These are phyloP conservation scores for Neofusicoccum sp. DNA, from an alignment of 2,329 filamentous ascomycete species.

Conservation along the genomic window DNA sequence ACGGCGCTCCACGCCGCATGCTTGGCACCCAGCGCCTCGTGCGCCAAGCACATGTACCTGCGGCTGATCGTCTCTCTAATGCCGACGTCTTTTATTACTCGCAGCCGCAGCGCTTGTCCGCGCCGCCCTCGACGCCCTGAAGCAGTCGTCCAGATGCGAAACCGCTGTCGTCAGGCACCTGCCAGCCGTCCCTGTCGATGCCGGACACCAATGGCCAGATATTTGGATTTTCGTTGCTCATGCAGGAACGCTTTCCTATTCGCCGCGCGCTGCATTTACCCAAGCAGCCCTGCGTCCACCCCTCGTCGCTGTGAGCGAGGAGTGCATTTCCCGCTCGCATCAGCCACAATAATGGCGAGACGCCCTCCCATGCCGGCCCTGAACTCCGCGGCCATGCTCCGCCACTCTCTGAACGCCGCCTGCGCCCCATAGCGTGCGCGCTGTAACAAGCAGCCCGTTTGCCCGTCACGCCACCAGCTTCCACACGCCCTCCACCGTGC, in stretches of 20 bases:
- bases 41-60: slow-evolving; percentile 6
- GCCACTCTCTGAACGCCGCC: background rate
- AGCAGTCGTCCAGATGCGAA: background rate
- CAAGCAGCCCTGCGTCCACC: slow-evolving; percentile 10
- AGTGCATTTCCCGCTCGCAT: background rate
- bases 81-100: slow-evolving; percentile 7
- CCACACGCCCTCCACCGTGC: slow-evolving; percentile 54
- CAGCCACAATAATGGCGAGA: background rate
- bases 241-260: slow-evolving; percentile 10
- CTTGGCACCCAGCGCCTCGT: slow-evolving; percentile 5
- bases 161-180: background rate
- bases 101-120: background rate
- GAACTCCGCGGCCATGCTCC: background rate
- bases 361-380: background rate
- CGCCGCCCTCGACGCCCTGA: too few species aligned
- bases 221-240: background rate
- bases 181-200: background rate
- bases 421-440: background rate
- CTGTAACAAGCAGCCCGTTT: background rate
- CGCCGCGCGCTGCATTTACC: background rate
- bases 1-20: background rate
- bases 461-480: slow-evolving; percentile 5
- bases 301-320: background rate
- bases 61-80: slow-evolving; percentile 5
- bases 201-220: background rate